Conservation (phyloP, 768 basidiomycete species). For the Strobilomyces echinocephalus region DNA sequence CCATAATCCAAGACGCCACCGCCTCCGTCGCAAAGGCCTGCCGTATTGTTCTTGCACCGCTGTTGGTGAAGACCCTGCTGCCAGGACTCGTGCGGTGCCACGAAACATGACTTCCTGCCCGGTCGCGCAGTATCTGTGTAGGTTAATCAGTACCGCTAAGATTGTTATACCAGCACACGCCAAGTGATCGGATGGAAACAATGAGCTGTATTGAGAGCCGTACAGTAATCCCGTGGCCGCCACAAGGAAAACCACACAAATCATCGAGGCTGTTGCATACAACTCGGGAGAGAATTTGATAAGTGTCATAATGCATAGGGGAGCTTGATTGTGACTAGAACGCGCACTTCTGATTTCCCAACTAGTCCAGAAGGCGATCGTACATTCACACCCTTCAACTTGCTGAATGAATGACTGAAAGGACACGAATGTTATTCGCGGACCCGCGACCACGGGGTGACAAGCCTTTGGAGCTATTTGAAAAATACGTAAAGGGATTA, state of each 20-base stretch:
- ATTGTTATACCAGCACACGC: too few relatives aligned
- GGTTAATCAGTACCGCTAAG: too few relatives aligned
- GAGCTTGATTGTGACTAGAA: background rate
- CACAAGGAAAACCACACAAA: constrained; percentile 14
- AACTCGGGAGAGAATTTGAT: background rate
- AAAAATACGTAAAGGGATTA: constrained; percentile 2
- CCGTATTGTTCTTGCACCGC: background rate
- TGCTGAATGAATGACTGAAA: background rate
- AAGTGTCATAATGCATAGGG: background rate
- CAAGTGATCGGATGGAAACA: too few relatives aligned
- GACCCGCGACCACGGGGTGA: background rate
- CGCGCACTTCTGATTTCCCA: constrained; percentile 1
- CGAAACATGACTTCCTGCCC: background rate
- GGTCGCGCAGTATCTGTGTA: too few relatives aligned
- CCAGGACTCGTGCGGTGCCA: background rate
- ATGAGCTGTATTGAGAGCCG: background rate
- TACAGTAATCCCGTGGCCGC: background rate
- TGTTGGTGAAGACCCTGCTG: background rate
- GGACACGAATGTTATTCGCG: background rate
- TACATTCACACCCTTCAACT: background rate
- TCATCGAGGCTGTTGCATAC: background rate
- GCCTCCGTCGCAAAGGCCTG: background rate
- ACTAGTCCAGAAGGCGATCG: constrained; percentile 2
- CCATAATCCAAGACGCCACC: background rate
- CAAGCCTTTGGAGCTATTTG: constrained; percentile 7